A percentile compares a stretch with the other conserved stretches of the same genome.
Conservation (phyloP, 352 stramenopile species). For the Ophiocytium majus region DNA sequence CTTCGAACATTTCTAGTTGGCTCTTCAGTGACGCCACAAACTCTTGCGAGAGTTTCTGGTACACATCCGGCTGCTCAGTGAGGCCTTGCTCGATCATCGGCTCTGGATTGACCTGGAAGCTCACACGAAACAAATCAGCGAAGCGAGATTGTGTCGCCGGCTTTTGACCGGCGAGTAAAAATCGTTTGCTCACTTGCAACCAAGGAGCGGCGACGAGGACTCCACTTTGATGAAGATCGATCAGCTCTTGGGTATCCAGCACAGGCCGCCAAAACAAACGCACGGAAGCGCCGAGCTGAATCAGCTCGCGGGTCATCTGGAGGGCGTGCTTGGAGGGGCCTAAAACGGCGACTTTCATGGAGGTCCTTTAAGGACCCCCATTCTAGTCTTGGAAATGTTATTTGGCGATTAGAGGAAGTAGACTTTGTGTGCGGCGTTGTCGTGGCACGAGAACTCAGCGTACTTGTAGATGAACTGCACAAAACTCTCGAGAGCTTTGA, state of each 20-base stretch:
- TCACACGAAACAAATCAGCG: slow-evolving; percentile 6
- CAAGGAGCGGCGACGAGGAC: background rate
- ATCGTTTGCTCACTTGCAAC: background rate
- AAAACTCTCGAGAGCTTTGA: background rate
- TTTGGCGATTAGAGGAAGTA: background rate
- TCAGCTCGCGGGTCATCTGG: too few relatives aligned
- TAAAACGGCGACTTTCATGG: slow-evolving; percentile 6
- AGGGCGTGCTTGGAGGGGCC: background rate
- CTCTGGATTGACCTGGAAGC: background rate
- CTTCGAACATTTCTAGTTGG: background rate
- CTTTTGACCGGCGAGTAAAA: background rate
- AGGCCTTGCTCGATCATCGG: background rate
- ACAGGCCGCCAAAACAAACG: too few relatives aligned
- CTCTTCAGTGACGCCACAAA: background rate
- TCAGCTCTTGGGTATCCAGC: too few relatives aligned
- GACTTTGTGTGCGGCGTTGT: slow-evolving; percentile 5
- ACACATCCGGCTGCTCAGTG: background rate
- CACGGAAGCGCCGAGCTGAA: too few relatives aligned
- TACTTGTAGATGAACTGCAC: slow-evolving; percentile 4
- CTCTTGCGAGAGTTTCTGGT: background rate
- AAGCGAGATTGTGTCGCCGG: background rate
- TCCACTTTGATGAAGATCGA: background rate
- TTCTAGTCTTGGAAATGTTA: too few relatives aligned
- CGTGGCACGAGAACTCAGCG: slow-evolving; percentile 1
- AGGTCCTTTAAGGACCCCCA: too few relatives aligned